These are phyloP conservation scores for Fusarium denticulatum DNA, from an alignment of 2,329 filamentous ascomycete species.

Conservation along the genomic window DNA sequence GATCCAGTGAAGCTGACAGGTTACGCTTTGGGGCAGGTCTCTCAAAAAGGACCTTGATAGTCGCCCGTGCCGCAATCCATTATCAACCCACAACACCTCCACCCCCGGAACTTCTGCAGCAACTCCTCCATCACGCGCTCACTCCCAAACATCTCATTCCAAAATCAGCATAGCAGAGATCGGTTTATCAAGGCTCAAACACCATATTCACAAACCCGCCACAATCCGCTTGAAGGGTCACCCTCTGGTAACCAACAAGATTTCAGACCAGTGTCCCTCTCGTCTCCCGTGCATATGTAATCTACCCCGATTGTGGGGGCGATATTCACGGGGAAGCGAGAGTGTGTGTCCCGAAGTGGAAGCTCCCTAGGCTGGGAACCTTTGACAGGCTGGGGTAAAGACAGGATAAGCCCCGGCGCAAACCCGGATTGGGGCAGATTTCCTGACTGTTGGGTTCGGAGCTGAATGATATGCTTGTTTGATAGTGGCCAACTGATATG, in stretches of 20 bases:
- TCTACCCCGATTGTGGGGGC: neutral
- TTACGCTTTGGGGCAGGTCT: neutral
- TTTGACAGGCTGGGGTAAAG: slow-evolving; percentile 31
- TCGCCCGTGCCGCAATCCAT: neutral
- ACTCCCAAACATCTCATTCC: neutral
- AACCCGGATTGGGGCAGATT: neutral
- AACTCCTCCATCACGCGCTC: neutral
- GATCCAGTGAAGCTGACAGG: neutral
- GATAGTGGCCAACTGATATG: slow-evolving; percentile 7
- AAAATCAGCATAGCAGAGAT: neutral
- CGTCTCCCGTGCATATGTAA: neutral
- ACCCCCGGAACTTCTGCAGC: slow-evolving; percentile 6
- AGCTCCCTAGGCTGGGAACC: slow-evolving; percentile 27
- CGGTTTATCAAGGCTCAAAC: slow-evolving; percentile 6
- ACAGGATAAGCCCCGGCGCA: neutral
- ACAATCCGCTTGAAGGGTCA: neutral
- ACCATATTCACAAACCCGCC: neutral
- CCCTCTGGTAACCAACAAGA: neutral
- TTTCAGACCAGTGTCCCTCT: neutral
- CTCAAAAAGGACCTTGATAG: neutral
- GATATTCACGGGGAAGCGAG: neutral
- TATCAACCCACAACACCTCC: neutral
- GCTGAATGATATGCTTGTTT: slow-evolving; percentile 1
- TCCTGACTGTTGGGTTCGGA: neutral
- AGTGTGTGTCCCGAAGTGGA: slow-evolving; percentile 19